Conservation (phyloP, 352 stramenopile species). For the Phytopythium kandeliae region DNA sequence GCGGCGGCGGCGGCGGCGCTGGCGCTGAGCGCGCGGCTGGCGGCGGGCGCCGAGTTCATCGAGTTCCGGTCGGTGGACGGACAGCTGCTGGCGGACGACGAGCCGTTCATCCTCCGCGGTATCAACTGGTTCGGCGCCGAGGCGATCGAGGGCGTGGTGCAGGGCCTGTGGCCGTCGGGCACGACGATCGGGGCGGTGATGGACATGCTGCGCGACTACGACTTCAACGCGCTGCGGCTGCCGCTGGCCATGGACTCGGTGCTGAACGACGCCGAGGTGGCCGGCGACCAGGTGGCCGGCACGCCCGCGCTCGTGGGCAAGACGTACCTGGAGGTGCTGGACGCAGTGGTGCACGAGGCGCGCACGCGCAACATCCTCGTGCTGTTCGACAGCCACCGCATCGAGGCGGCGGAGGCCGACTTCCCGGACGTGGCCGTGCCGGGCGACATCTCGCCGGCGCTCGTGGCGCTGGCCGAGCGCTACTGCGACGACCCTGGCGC, state of each 20-base stretch:
- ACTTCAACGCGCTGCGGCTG: conserved; percentile 57
- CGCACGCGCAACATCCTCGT: conserved; percentile 64
- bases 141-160: conserved; percentile 48
- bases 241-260: conserved; percentile 68
- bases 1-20: neutral
- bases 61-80: conserved; percentile 59
- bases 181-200: conserved; percentile 46
- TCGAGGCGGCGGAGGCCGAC: conserved; percentile 42
- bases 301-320: conserved; percentile 31
- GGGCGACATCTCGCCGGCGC: conserved; percentile 43
- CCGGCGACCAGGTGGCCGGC: conserved; percentile 38
- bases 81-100: conserved; percentile 41
- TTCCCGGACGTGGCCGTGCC: conserved; percentile 56
- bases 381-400: conserved; percentile 64
- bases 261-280: conserved; percentile 36
- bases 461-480: conserved; percentile 44
- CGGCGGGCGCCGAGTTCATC: conserved; percentile 28
- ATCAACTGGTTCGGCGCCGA: conserved; percentile 74
- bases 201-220: conserved; percentile 37
- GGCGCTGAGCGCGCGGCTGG: neutral
- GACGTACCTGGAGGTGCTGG: conserved; percentile 57
- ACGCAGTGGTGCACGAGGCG: conserved; percentile 44
- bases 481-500: conserved; percentile 54
- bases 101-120: conserved; percentile 58
- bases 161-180: conserved; percentile 61